Percentiles rank a stretch among this genome's conserved stretches.
Conservation (phyloP, 169 alveolate species). For the Neospora caninum region DNA sequence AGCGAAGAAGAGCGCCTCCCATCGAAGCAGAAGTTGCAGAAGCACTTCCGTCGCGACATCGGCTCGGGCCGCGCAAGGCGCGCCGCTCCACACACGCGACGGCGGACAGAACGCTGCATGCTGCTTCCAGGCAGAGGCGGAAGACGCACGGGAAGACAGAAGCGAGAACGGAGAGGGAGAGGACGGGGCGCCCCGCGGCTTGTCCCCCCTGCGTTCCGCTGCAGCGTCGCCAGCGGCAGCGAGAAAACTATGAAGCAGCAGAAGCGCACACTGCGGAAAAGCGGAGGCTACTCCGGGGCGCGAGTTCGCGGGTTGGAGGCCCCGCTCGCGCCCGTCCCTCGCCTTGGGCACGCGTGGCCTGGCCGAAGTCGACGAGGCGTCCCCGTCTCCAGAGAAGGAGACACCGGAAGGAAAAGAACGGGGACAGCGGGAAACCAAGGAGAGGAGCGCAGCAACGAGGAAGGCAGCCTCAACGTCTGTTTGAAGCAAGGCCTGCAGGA, state of each 20-base stretch:
- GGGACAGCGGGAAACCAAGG: neutral
- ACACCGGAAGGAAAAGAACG: neutral
- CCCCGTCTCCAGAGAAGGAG: neutral
- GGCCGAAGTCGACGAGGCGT: neutral
- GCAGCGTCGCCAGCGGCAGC: neutral
- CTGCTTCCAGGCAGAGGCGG: neutral
- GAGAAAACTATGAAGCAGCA: neutral
- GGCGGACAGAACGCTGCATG: neutral
- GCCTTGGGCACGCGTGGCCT: neutral
- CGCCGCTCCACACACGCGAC: neutral
- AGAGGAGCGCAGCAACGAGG: conserved; percentile 22
- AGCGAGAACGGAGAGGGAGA: neutral
- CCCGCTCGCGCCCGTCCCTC: neutral
- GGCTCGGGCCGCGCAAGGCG: neutral
- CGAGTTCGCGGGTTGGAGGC: neutral
- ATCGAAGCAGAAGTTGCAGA: conserved; percentile 8
- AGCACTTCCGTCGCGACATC: neutral
- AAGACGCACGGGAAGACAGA: neutral
- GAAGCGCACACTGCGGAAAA: neutral
- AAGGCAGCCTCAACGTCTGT: conserved; percentile 11
- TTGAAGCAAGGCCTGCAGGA: neutral
- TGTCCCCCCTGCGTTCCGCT: neutral
- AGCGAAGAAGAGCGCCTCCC: neutral
- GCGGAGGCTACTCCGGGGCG: neutral
- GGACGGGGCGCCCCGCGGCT: neutral